Conservation (phyloP, 2,329 filamentous ascomycete genomes). For the Amylocarpus encephaloides region DNA sequence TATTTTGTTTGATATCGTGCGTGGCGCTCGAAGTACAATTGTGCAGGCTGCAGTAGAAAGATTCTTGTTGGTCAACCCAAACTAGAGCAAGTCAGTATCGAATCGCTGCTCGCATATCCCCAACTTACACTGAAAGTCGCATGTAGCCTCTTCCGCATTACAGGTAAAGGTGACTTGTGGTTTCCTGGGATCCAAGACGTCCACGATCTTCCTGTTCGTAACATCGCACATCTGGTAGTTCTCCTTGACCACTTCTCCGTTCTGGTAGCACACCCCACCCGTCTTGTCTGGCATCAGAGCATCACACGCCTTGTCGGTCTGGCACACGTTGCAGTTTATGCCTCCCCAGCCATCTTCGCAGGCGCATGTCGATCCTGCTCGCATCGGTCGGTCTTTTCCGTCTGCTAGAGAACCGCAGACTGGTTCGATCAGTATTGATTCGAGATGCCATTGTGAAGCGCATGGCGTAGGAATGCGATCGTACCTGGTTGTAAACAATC, state of each 20-base stretch:
- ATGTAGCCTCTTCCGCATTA: slow-evolving; percentile 64
- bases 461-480: slow-evolving; percentile 19
- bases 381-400: slow-evolving; percentile 70
- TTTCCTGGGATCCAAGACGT: slow-evolving; percentile 75
- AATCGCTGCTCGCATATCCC: background rate
- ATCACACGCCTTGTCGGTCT: slow-evolving; percentile 74
- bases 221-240: slow-evolving; percentile 99
- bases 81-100: slow-evolving; percentile 45
- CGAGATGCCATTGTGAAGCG: background rate
- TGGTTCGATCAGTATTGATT: slow-evolving; percentile 24
- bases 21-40: slow-evolving; percentile 70
- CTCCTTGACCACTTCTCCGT: slow-evolving; percentile 83
- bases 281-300: slow-evolving; percentile 77
- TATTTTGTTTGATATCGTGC: slow-evolving; percentile 65
- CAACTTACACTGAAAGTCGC: slow-evolving; percentile 85
- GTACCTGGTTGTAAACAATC: slow-evolving; percentile 79
- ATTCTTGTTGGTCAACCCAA: slow-evolving; percentile 91
- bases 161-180: slow-evolving; percentile 95
- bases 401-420: slow-evolving; percentile 84
- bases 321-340: slow-evolving; percentile 97
- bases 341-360: slow-evolving; percentile 93
- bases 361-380: slow-evolving; percentile 65
- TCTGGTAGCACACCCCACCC: slow-evolving; percentile 85
- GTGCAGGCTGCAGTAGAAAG: slow-evolving; percentile 89
- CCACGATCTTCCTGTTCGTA: slow-evolving; percentile 88